Evolutionary conservation across 1,284 basidiomycete species (phyloP).

Genomic region (Ceratobasidium sp.): DNA sequence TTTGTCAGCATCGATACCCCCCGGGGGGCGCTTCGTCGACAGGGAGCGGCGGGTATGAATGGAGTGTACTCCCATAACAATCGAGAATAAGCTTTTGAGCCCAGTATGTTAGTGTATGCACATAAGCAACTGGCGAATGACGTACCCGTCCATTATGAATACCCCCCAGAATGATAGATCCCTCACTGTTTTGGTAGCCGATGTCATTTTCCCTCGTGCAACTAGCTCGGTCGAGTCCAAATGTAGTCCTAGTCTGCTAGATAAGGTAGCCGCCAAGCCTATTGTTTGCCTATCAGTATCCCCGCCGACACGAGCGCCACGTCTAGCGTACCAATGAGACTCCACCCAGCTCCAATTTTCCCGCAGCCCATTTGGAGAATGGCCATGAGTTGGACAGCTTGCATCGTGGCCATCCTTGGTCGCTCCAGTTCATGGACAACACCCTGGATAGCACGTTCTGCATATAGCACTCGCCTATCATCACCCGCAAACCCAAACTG

Average conservation of each 20-base stretch:
- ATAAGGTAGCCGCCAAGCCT: slow-evolving; percentile 36
- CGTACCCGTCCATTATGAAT: slow-evolving; percentile 22
- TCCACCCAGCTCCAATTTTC: slow-evolving; percentile 18
- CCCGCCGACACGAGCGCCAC: not conserved
- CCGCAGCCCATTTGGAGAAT: slow-evolving; percentile 30
- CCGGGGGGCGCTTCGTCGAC: slow-evolving; percentile 16
- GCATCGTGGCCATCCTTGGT: slow-evolving; percentile 41
- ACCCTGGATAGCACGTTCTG: slow-evolving; percentile 14
- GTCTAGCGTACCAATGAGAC: slow-evolving; percentile 20
- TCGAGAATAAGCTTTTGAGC: slow-evolving; percentile 22
- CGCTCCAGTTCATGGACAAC: slow-evolving; percentile 15
- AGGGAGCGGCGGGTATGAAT: slow-evolving; percentile 29
- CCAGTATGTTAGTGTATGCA: not conserved
- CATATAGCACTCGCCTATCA: not conserved
- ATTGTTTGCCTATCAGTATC: not conserved
- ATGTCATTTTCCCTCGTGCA: slow-evolving; percentile 16
- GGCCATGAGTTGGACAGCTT: slow-evolving; percentile 31
- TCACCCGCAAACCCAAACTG: slow-evolving; percentile 16
- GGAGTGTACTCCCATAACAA: slow-evolving; percentile 30
- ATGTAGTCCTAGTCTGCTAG: slow-evolving; percentile 33
- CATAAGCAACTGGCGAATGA: not conserved
- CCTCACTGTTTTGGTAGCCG: slow-evolving; percentile 16
- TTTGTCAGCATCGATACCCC: slow-evolving; percentile 8
- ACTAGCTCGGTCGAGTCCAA: slow-evolving; percentile 38
- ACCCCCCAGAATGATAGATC: slow-evolving; percentile 28